Evolutionary conservation across 441 rosid species (phyloP).

Genomic region (Gossypium schwendimanii): DNA sequence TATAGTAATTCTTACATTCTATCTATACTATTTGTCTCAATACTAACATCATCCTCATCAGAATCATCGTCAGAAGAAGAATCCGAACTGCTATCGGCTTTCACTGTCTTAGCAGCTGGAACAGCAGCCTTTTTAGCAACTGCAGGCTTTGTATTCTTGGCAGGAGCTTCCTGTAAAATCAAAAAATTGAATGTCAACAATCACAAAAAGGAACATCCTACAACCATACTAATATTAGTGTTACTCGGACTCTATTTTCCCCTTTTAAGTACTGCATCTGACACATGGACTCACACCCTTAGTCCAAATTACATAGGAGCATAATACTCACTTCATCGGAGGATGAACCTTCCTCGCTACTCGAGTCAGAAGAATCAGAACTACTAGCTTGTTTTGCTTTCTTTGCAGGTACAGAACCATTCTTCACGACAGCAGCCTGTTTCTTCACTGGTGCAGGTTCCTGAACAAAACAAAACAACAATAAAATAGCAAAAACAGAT

Average conservation of each 20-base stretch:
- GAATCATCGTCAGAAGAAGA: constrained; percentile 33
- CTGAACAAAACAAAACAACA: constrained; percentile 1
- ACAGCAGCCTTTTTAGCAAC: constrained; percentile 27
- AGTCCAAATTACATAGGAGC: background rate
- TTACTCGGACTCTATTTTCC: no score
- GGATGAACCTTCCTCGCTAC: constrained; percentile 17
- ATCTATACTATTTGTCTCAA: background rate
- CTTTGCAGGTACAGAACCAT: constrained; percentile 26
- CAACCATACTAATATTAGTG: background rate
- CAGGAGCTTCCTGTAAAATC: constrained; percentile 12
- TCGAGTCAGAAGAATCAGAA: constrained; percentile 40
- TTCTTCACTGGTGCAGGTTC: constrained; percentile 25
- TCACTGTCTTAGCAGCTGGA: constrained; percentile 20
- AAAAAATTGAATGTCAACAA: background rate
- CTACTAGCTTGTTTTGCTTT: constrained; percentile 24
- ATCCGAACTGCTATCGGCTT: constrained; percentile 28
- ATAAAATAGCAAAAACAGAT: background rate
- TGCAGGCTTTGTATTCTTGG: constrained; percentile 21
- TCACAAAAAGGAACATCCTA: background rate
- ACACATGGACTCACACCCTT: no score
- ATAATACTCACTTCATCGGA: constrained; percentile 16
- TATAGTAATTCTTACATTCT: background rate
- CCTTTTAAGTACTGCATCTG: no score
- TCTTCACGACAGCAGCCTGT: constrained; percentile 26
- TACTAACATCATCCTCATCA: constrained; percentile 19